These are phyloP conservation scores for Schwanniomyces yamadae DNA, from an alignment of 805 yeast species.

Conservation along the genomic window DNA sequence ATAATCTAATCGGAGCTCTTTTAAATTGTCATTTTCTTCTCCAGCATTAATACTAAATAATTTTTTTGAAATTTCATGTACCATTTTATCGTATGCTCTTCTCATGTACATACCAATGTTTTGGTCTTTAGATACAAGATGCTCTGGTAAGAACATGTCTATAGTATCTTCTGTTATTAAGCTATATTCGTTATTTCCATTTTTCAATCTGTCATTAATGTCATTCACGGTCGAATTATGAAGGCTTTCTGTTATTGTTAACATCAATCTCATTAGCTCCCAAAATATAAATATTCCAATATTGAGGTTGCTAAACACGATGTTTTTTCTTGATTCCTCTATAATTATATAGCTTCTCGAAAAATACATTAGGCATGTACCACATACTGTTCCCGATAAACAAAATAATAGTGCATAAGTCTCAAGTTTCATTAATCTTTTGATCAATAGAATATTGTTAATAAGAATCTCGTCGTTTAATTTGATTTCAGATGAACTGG, in stretches of 20 bases:
- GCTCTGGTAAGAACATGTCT: constrained; percentile 5
- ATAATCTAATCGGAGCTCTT: not conserved
- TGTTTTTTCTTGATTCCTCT: constrained; percentile 22
- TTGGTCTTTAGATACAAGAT: not conserved
- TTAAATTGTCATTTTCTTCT: not conserved
- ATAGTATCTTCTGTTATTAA: constrained; percentile 13
- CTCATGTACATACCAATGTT: not conserved
- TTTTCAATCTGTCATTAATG: constrained; percentile 3
- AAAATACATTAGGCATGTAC: constrained; percentile 27
- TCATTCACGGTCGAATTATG: constrained; percentile 5
- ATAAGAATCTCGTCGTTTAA: constrained; percentile 5
- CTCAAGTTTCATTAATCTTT: constrained; percentile 15
- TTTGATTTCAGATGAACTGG: not conserved
- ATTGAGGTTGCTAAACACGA: constrained; percentile 37
- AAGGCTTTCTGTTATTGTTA: constrained; percentile 10
- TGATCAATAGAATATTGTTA: constrained; percentile 9
- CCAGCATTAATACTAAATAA: not conserved
- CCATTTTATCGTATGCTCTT: not conserved
- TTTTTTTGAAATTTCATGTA: not conserved
- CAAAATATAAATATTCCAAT: constrained; percentile 34
- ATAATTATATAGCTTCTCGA: constrained; percentile 25
- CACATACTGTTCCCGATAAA: constrained; percentile 23
- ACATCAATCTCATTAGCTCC: constrained; percentile 26
- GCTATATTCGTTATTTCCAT: constrained; percentile 10
- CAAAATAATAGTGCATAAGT: constrained; percentile 23